These are phyloP conservation scores for Hemisphaericaspora xylofermentans DNA, from an alignment of 1,139 yeast species.

Conservation along the genomic window DNA sequence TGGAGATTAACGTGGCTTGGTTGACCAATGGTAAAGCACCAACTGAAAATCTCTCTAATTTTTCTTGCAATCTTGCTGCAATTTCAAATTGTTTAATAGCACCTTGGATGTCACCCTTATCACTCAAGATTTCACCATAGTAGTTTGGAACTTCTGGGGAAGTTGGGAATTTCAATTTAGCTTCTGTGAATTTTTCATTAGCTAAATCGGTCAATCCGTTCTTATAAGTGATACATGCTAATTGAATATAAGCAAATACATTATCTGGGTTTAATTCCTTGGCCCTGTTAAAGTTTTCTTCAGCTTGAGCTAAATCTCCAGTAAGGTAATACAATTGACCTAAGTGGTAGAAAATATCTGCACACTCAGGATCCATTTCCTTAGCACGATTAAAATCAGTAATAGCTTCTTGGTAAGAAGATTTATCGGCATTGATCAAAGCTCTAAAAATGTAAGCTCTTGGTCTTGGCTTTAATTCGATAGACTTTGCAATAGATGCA, in stretches of 20 bases:
- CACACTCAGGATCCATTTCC: constrained; percentile 63
- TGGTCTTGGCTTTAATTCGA: constrained; percentile 71
- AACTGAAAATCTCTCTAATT: constrained; percentile 57
- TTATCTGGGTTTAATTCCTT: constrained; percentile 72
- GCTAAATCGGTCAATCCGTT: constrained; percentile 63
- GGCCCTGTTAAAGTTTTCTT: constrained; percentile 73
- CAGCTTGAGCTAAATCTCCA: constrained; percentile 73
- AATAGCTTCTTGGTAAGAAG: constrained; percentile 61
- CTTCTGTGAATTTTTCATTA: constrained; percentile 67
- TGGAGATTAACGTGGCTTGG: constrained; percentile 75
- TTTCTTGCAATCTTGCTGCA: constrained; percentile 80
- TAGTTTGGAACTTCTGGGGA: constrained; percentile 92
- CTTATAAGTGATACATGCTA: constrained; percentile 90
- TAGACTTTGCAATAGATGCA: constrained; percentile 59
- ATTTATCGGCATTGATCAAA: constrained; percentile 76
- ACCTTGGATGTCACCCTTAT: constrained; percentile 66
- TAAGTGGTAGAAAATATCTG: constrained; percentile 89
- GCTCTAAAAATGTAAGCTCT: constrained; percentile 85
- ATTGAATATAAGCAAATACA: constrained; percentile 84
- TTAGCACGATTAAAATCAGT: constrained; percentile 74
- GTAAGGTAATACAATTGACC: constrained; percentile 89
- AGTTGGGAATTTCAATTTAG: constrained; percentile 77
- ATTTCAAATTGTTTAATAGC: constrained; percentile 85
- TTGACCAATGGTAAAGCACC: constrained; percentile 91
- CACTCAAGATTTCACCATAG: constrained; percentile 90